These are phyloP conservation scores for Haplosporangium gracile DNA, from an alignment of 192 early-diverging fungal species.

Conservation along the genomic window DNA sequence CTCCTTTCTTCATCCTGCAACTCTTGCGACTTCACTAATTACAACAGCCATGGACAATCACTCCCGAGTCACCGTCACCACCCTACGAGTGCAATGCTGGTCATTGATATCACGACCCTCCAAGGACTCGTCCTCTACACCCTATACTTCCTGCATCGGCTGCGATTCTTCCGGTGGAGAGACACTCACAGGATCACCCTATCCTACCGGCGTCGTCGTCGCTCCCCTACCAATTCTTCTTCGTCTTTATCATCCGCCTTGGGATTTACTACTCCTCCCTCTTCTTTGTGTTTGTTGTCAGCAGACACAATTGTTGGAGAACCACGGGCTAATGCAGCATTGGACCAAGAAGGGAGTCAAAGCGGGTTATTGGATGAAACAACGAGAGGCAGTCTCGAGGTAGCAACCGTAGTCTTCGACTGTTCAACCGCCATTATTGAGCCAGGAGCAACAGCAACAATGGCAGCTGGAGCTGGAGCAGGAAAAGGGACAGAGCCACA, in stretches of 20 bases:
- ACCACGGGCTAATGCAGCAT: neutral
- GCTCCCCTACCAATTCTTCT: neutral
- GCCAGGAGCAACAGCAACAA: neutral
- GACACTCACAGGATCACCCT: neutral
- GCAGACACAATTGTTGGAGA: neutral
- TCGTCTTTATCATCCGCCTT: neutral
- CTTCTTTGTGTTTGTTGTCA: neutral
- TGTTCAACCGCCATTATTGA: conserved; percentile 4
- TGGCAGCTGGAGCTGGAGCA: neutral
- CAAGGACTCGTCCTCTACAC: conserved; percentile 49
- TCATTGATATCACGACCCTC: conserved; percentile 34
- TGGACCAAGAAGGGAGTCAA: neutral
- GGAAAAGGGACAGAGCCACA: neutral
- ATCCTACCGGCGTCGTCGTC: neutral
- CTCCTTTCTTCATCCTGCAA: neutral
- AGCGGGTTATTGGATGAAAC: neutral
- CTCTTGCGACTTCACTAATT: neutral
- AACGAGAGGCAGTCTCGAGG: neutral
- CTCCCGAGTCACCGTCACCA: neutral
- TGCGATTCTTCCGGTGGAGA: conserved; percentile 30
- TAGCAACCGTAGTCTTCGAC: neutral
- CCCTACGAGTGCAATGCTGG: conserved; percentile 3
- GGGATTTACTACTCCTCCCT: neutral
- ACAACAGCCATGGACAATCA: neutral
- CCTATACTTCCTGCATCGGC: conserved; percentile 33